Base-by-base conservation (phyloP, 495 filamentous ascomycete genomes). In the Penicillium pulvis region DNA sequence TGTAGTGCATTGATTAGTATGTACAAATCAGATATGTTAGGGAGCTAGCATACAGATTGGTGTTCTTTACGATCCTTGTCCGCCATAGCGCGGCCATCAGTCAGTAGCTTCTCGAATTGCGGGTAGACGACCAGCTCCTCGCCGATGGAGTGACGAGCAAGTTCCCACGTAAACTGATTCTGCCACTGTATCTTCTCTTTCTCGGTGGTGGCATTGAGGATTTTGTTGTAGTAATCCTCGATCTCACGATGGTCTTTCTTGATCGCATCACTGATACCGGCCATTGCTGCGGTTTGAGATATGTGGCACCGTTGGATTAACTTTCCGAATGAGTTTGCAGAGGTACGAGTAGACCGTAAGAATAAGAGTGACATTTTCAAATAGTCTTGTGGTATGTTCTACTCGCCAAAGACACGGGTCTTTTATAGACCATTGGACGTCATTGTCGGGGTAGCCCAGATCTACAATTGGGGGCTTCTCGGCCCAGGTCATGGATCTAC, bases 81-180 rank as follows among this genome's bases (percentile, higher is more conserved):
- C 0, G 84, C 83, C 63, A 88, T 74, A 0, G 65, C 57, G 16
- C 68, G 44, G 16, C 81, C 88, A 67, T 70, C 60, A 31, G 76
- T 63, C 0, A 88, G 51, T 49, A 85, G 55, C 60, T 84, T 83
- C 61, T 89, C 87, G 7, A 90, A 78, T 0, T 79, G 79, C 1
- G 88, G 88, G 68, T 90, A 90, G 16, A 91, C 77, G 36, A 89
- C 81, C 2, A 91, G 68, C 72, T 91, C 89, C 67, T 91, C 85
- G 53, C 75, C 83, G 62, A 90, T 74, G 0, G 81, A 80, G 63
- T 89, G 83, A 9, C 87, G 81, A 11, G 89, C 84, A 4, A 91
- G 72, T 62, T 87, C 85, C 89, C 88, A 91, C 31, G 84, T 83
- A 56, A 90, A 87, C 49, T 82, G 81, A 55, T 90, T 90, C 67